Percentiles rank a stretch among this genome's conserved stretches.
phyloP scores from a whole-genome alignment of 106 monocot species.

The Dioscorea dumetorum region DNA sequence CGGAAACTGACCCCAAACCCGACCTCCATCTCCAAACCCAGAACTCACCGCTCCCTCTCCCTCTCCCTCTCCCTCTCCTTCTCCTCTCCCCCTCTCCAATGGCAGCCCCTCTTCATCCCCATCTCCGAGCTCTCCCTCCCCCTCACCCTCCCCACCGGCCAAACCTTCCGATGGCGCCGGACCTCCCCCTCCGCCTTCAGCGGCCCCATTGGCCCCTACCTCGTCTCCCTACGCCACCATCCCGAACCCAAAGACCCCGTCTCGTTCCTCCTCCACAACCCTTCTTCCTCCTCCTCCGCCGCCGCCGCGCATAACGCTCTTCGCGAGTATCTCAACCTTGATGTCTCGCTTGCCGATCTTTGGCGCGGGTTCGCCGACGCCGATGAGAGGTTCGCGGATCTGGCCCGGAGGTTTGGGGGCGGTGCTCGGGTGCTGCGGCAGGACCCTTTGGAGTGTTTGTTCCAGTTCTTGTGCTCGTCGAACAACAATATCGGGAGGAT shows the following conservation, averaged over 20 bases:
- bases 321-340: slow-evolving; percentile 70
- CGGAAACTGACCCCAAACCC: slow-evolving; percentile 3
- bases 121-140: slow-evolving; percentile 73
- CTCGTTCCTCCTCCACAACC: slow-evolving; percentile 48
- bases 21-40: neutral
- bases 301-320: slow-evolving; percentile 32
- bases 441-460: slow-evolving; percentile 90
- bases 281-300: slow-evolving; percentile 1
- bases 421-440: slow-evolving; percentile 90
- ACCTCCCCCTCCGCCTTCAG: slow-evolving; percentile 53
- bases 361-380: slow-evolving; percentile 56
- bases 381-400: slow-evolving; percentile 64
- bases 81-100: slow-evolving; percentile 5
- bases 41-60: slow-evolving; percentile 32
- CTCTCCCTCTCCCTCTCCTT: slow-evolving; percentile 22
- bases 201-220: slow-evolving; percentile 71
- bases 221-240: slow-evolving; percentile 71
- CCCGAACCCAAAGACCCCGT: slow-evolving; percentile 21
- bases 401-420: slow-evolving; percentile 42
- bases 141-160: slow-evolving; percentile 85
- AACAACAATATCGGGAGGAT: slow-evolving; percentile 92
- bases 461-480: slow-evolving; percentile 95
- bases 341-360: slow-evolving; percentile 46
- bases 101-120: slow-evolving; percentile 51
- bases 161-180: slow-evolving; percentile 88